phyloP scores from a whole-genome alignment of 176 grass and related monocot species.

The Luzula sylvatica region DNA sequence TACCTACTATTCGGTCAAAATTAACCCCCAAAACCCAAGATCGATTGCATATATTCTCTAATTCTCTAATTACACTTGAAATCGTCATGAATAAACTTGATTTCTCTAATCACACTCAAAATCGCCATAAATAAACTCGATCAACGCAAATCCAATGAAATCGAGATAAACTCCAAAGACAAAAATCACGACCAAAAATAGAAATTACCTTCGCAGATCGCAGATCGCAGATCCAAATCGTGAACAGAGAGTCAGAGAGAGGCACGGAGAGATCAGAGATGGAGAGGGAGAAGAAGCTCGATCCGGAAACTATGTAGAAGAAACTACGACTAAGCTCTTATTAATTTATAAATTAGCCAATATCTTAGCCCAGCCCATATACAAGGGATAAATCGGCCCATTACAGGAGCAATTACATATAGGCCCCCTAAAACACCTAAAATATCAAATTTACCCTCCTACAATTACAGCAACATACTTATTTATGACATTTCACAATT shows the following conservation, averaged over 20 bases:
- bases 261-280: not conserved
- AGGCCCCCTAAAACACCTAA: not conserved
- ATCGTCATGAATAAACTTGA: not conserved
- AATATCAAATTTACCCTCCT: no score
- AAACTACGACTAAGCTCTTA: not conserved
- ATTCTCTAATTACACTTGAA: not conserved
- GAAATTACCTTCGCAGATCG: constrained; percentile 17
- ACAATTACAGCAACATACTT: no score
- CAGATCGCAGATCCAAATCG: constrained; percentile 9
- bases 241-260: not conserved
- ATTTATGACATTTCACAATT: no score
- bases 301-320: not conserved
- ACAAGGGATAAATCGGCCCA: not conserved
- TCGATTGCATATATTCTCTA: not conserved
- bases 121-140: not conserved
- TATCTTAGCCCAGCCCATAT: no score
- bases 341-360: no score
- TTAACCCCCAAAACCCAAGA: not conserved
- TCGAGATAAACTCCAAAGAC: not conserved
- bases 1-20: not conserved
- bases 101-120: not conserved
- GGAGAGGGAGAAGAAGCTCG: not conserved
- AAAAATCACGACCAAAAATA: not conserved
- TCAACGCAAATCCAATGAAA: not conserved
- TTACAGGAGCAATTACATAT: not conserved